Conservation (phyloP, 306 rosid species). For the Benincasa hispida region DNA sequence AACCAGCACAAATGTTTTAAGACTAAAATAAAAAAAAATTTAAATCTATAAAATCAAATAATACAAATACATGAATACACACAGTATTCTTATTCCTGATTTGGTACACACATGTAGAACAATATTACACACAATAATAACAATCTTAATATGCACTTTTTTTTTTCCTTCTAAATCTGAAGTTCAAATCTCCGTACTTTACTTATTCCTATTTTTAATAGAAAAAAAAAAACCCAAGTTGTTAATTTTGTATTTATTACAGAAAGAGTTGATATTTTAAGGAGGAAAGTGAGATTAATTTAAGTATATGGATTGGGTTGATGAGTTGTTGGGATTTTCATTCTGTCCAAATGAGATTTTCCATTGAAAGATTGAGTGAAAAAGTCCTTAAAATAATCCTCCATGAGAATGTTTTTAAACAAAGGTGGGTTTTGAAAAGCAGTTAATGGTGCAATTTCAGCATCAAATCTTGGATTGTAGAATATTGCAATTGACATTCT, state of each 20-base stretch:
- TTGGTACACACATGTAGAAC: too few relatives aligned
- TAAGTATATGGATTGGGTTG: background rate
- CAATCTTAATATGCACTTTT: too few relatives aligned
- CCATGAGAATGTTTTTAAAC: slow-evolving; percentile 36
- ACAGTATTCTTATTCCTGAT: too few relatives aligned
- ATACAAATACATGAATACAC: too few relatives aligned
- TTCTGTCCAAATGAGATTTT: slow-evolving; percentile 46
- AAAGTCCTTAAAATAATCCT: slow-evolving; percentile 36
- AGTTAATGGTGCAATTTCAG: slow-evolving; percentile 38
- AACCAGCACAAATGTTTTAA: too few relatives aligned
- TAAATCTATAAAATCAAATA: too few relatives aligned
- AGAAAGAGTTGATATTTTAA: background rate
- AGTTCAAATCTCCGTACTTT: too few relatives aligned
- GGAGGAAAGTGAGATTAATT: background rate
- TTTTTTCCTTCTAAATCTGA: too few relatives aligned
- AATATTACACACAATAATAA: too few relatives aligned
- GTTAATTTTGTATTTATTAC: background rate
- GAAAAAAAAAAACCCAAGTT: background rate
- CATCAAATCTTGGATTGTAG: slow-evolving; percentile 49
- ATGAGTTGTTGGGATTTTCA: slow-evolving; percentile 21
- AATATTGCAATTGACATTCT: slow-evolving; percentile 60
- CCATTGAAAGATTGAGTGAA: slow-evolving; percentile 45
- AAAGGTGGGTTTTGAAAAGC: slow-evolving; percentile 31
- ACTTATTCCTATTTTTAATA: too few relatives aligned
- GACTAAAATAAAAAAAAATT: too few relatives aligned